These are phyloP conservation scores for Yamadazyma jaroonii DNA, from an alignment of 1,139 yeast species.

Conservation along the genomic window DNA sequence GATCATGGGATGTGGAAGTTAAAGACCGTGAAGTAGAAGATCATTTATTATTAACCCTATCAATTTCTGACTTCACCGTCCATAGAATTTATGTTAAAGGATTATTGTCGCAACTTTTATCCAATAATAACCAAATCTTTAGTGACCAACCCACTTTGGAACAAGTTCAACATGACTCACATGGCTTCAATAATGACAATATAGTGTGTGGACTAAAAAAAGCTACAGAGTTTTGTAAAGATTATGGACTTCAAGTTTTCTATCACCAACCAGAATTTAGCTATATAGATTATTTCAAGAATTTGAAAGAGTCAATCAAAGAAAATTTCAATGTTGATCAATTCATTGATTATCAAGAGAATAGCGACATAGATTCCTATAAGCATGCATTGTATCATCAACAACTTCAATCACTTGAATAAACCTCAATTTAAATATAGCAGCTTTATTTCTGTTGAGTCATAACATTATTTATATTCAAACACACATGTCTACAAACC, in stretches of 20 bases:
- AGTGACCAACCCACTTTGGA: constrained; percentile 12
- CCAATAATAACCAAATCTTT: constrained; percentile 17
- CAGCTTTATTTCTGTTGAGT: no score
- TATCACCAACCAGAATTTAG: not conserved
- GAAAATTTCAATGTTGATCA: constrained; percentile 12
- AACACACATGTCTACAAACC: no score
- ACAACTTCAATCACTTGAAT: not conserved
- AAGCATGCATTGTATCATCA: constrained; percentile 12
- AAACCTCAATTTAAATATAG: no score
- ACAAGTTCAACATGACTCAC: constrained; percentile 2
- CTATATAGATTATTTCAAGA: not conserved
- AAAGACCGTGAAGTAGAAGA: constrained; percentile 18
- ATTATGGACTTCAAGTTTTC: constrained; percentile 18
- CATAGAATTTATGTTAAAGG: constrained; percentile 32
- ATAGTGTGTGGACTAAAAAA: constrained; percentile 30
- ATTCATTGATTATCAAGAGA: constrained; percentile 11
- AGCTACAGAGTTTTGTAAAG: constrained; percentile 26
- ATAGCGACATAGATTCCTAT: constrained; percentile 11
- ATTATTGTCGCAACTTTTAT: constrained; percentile 22
- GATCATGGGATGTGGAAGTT: constrained; percentile 24
- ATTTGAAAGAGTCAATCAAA: constrained; percentile 6
- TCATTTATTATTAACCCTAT: constrained; percentile 27
- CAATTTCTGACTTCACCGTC: constrained; percentile 34
- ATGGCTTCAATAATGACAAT: constrained; percentile 27
- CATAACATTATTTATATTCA: no score